A percentile compares a stretch with the other conserved stretches of the same genome.
These are phyloP conservation scores for Fusarium concolor DNA, from an alignment of 2,329 filamentous ascomycete genomes.

Conservation along the genomic window DNA sequence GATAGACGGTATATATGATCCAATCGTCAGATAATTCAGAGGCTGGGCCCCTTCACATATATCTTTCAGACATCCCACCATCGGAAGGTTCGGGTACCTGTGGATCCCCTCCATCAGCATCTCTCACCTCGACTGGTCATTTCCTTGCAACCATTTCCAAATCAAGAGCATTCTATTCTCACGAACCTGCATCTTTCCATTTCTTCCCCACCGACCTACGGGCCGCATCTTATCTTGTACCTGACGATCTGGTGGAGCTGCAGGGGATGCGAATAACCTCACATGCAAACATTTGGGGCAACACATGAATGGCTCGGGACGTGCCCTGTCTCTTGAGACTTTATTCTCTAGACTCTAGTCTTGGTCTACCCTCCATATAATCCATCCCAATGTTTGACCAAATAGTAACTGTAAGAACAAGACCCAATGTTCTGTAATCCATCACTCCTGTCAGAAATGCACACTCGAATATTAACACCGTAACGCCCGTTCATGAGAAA, in stretches of 20 bases:
- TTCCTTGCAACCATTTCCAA: slow-evolving; percentile 26
- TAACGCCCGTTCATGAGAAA: slow-evolving; percentile 47
- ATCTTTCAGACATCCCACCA: slow-evolving; percentile 19
- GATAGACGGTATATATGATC: not conserved
- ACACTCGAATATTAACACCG: slow-evolving; percentile 39
- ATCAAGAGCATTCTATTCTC: slow-evolving; percentile 24
- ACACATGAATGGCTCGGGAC: not conserved
- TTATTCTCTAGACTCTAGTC: slow-evolving; percentile 38
- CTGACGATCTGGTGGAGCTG: slow-evolving; percentile 35
- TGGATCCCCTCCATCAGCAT: slow-evolving; percentile 38
- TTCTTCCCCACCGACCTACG: slow-evolving; percentile 30
- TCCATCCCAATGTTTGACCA: slow-evolving; percentile 2
- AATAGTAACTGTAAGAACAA: slow-evolving; percentile 24
- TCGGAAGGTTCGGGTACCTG: slow-evolving; percentile 40
- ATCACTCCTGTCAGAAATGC: slow-evolving; percentile 37
- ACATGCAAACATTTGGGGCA: not conserved
- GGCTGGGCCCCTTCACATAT: slow-evolving; percentile 1
- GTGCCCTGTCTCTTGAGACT: slow-evolving; percentile 6
- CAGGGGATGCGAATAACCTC: slow-evolving; percentile 3
- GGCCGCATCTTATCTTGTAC: slow-evolving; percentile 37
- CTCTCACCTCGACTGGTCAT: slow-evolving; percentile 16
- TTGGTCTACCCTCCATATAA: slow-evolving; percentile 15
- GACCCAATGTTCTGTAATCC: slow-evolving; percentile 43
- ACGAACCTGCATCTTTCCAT: slow-evolving; percentile 25
- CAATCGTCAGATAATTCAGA: not conserved